Evolutionary conservation across 345 rosid species (phyloP), one percentile per base, ranked within the genome.

Genomic region (Lagerstroemia speciosa): DNA sequence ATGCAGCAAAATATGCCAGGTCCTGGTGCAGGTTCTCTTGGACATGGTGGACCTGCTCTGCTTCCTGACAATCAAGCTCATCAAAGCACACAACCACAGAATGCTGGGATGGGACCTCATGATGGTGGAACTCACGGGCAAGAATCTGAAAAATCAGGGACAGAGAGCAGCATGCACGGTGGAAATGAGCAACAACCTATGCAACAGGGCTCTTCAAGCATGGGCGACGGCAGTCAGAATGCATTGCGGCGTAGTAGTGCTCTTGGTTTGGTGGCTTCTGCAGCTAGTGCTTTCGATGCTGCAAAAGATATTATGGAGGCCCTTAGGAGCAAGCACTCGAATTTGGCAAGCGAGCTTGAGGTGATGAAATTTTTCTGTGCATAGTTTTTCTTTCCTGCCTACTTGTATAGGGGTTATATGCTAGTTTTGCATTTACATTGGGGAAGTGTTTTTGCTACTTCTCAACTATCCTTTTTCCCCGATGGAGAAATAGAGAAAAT

Each of bases 271-370:
- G 90, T 82, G 34, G 87, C 95, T 57, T 89, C 91, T 79, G 96
- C 98, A 73, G 86, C 85, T 14, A 83, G 88, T 81, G 98, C 99
- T 75, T 94, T 94, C 80, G 97, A 91, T 48, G 90, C 98, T 72
- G 99, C 99, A 30, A 94, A 94, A 82, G 99, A 94, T 81, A 94
- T 94, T 72, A 94, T 91, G 98, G 99, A 94, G 81, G 83, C 95
- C 65, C 88, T 94, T 30, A 83, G 99, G 84, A 88, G 96, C 90
- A 91, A 89, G 85, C 97, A 94, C 70, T 77, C 87, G 73, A 94
- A 94, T 81, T 83, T 94, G 85, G 99, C 99, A 61, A 73, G 93
- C 76, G 98, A 94, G 75, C 98, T 94, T 62, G 98, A 94, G 97
- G 99, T 94, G 73, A 78, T 36, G 38, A 24, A 40, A 64, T 40